A percentile compares a stretch with the other conserved stretches of the same genome.
These are phyloP conservation scores for Scytalidium sp. DNA, from an alignment of 2,329 filamentous ascomycete genomes.

Conservation along the genomic window DNA sequence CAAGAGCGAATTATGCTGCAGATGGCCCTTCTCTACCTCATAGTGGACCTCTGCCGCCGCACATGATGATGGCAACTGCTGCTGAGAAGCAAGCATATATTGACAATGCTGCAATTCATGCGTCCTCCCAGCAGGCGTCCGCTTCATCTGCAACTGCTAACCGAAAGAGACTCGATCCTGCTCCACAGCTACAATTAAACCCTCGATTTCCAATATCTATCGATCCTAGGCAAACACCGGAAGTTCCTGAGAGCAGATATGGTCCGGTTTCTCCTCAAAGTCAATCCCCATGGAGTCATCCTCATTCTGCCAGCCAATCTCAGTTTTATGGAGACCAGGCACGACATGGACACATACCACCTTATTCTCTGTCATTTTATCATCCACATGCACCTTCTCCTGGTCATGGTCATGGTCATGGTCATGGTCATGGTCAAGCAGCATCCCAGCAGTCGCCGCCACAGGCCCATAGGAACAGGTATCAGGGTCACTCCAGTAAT, in stretches of 20 bases:
- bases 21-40: slow-evolving; percentile 21
- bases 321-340: slow-evolving; percentile 21
- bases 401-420: too few species aligned
- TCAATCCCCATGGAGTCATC: slow-evolving; percentile 15
- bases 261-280: slow-evolving; percentile 18
- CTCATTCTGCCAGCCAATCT: slow-evolving; percentile 15
- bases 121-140: neutral
- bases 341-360: slow-evolving; percentile 20
- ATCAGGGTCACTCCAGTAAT: slow-evolving; percentile 4
- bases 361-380: slow-evolving; percentile 10
- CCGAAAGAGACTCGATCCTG: slow-evolving; percentile 56
- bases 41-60: slow-evolving; percentile 3
- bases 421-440: slow-evolving; percentile 14
- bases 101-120: slow-evolving; percentile 1
- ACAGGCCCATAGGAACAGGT: slow-evolving; percentile 28
- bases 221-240: slow-evolving; percentile 37
- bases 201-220: slow-evolving; percentile 56
- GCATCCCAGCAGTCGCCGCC: slow-evolving; percentile 17
- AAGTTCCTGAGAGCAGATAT: slow-evolving; percentile 27
- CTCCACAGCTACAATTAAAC: slow-evolving; percentile 61
- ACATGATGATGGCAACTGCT: slow-evolving; percentile 14
- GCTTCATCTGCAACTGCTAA: slow-evolving; percentile 15
- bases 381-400: slow-evolving; percentile 13
- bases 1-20: slow-evolving; percentile 15
- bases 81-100: slow-evolving; percentile 19